Base-by-base conservation (phyloP, 371 early-diverging fungal species). In the Mucor ambiguus region DNA sequence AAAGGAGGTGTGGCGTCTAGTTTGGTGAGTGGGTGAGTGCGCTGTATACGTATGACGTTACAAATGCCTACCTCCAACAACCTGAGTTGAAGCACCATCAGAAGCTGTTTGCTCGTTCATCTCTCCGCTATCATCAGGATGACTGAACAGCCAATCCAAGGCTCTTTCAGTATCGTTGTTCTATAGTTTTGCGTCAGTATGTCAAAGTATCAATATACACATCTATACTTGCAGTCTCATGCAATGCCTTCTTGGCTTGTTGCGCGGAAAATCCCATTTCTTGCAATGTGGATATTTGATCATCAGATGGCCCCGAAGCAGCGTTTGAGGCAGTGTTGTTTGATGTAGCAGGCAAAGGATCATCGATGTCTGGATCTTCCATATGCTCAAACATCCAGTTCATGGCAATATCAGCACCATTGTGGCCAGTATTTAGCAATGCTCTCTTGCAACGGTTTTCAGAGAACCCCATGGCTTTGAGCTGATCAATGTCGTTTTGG, bases 351-450 rank as follows among this genome's bases (percentile, higher is more conserved):
- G 76, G 56, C 20, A 83, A 60, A 33, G 84, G 84, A 49, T 74
- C 82, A 70, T 83, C 84, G 48, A 83, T 77, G 63, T 76, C 80
- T 48, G 96, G 86, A 76, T 96, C 97, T 24, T 98, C 98, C 93
- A 97, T 95, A 66, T 97, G 95, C 71, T 94, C 95, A 80, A 97
- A 91, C 33, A 96, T 70, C 96, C 96, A 97, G 67, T 89, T 88
- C 94, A 96, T 93, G 1, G 98, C 98, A 2, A 83, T 79, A 37
- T 98, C 98, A 1, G 92, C 86, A 4, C 92, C 93, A 58, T 80
- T 77, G 72, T 95, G 92, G 9, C 93, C 94, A 5, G 95, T 95
- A 32, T 83, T 85, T 28, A 89, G 46, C 33, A 98, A 71, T 0
- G 97, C 97, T 59, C 92, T 90, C 60, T 86, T 86, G 69, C 93